These are phyloP conservation scores for Trichoderma sp. DNA, from an alignment of 2,329 filamentous ascomycete species.

Conservation along the genomic window DNA sequence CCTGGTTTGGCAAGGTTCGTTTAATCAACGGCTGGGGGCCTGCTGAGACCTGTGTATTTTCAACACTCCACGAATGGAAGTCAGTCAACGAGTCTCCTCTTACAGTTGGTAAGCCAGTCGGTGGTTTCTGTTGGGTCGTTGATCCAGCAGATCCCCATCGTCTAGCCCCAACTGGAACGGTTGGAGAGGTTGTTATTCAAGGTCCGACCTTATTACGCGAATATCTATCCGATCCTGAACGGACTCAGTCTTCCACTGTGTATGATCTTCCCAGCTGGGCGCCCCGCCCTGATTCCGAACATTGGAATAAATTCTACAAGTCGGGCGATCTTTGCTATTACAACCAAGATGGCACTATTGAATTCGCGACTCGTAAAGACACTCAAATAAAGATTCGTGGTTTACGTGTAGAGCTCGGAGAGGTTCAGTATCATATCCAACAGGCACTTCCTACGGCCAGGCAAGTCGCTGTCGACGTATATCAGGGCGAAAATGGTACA, in stretches of 20 bases:
- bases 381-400: conserved; percentile 18
- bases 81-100: conserved; percentile 12
- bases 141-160: conserved; percentile 12
- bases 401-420: conserved; percentile 14
- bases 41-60: conserved; percentile 21
- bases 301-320: conserved; percentile 36
- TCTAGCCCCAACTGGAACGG: conserved; percentile 1
- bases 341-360: conserved; percentile 24
- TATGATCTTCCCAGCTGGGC: conserved; percentile 29
- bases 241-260: not conserved
- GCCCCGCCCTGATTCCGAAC: conserved; percentile 24
- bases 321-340: conserved; percentile 47
- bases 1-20: conserved; percentile 18
- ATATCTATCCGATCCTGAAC: conserved; percentile 13
- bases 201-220: conserved; percentile 10
- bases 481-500: conserved; percentile 1
- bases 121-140: conserved; percentile 17
- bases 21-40: conserved; percentile 25
- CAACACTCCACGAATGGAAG: conserved; percentile 19
- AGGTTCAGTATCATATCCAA: conserved; percentile 13
- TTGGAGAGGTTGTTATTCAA: conserved; percentile 16
- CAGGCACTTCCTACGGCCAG: not conserved
- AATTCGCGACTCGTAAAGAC: conserved; percentile 16
- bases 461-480: conserved; percentile 14
- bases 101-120: conserved; percentile 17